Evolutionary conservation across 805 yeast genomes (phyloP), one percentile per base, ranked within the genome.

Genomic region (Metschnikowia anglica): DNA sequence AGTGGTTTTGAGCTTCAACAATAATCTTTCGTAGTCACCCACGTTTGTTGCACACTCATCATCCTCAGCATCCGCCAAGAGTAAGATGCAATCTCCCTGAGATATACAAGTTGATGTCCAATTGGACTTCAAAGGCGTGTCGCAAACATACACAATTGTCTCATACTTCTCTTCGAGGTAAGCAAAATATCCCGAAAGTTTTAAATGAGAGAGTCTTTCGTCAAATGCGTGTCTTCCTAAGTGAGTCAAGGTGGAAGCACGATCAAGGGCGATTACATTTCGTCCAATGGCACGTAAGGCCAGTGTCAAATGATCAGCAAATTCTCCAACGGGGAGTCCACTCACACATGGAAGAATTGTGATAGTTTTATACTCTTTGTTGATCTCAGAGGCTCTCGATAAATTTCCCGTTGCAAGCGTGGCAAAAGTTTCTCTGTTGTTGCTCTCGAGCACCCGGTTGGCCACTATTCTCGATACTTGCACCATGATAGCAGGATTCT

Each of bases 91-190:
- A 62, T 91, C 98, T 13, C 96, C 98, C 62, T 91, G 97, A 7
- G 90, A 81, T 30, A 91, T 85, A 61, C 98, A 93, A 0, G 97
- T 88, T 7, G 80, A 75, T 0, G 97, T 88, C 99, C 99, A 91
- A 15, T 81, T 75, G 0, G 97, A 85, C 51, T 80, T 81, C 2
- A 85, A 80, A 0, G 85, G 74, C 0, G 97, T 81, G 55, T 93
- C 98, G 19, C 93, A 90, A 10, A 91, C 81, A 57, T 91, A 93
- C 2, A 91, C 79, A 3, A 93, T 85, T n/a, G 88, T 84, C 52
- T 91, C 88, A 60, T 83, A 87, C 48, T 79, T 76, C 55, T 90
- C 97, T 68, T 91, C 99, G 37, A 93, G 71, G 52, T 88, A 95
- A 0, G 96, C 86, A 59, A 91, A 85, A 56, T 83, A 87, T 0